phyloP scores from a whole-genome alignment of 208 protist genomes.

The Acanthamoeba sp. region DNA sequence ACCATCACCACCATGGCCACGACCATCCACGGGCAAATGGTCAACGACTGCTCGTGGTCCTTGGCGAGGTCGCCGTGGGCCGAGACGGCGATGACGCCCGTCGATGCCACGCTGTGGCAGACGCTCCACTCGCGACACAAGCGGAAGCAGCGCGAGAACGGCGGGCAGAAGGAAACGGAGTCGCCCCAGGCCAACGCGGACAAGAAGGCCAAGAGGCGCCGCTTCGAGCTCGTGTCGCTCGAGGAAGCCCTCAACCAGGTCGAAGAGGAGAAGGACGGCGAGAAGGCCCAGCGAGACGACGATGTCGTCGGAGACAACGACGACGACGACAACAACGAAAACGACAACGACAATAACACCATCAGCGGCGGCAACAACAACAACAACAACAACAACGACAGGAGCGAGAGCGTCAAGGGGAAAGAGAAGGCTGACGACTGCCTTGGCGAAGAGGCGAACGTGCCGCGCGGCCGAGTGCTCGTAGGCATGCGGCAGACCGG shows the following conservation, averaged over 20 bases:
- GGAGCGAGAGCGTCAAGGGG: not conserved
- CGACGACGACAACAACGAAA: not conserved
- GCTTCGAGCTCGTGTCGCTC: not conserved
- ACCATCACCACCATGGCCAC: too few species aligned
- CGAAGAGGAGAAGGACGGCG: not conserved
- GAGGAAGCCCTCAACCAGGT: not conserved
- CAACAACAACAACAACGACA: too few species aligned
- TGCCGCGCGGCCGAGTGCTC: not conserved
- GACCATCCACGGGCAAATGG: too few species aligned
- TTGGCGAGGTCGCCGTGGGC: not conserved
- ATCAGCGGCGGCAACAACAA: too few species aligned
- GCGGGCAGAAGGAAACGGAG: too few species aligned
- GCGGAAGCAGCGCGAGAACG: not conserved
- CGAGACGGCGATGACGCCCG: not conserved
- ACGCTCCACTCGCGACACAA: not conserved
- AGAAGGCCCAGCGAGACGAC: too few species aligned
- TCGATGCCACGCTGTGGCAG: slow-evolving; percentile 6
- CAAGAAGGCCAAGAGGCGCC: not conserved
- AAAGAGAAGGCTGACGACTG: not conserved
- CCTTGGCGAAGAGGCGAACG: not conserved
- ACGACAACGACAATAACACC: too few species aligned
- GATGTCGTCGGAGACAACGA: not conserved
- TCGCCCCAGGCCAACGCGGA: not conserved
- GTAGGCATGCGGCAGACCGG: too few species aligned
- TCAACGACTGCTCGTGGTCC: too few species aligned